Evolutionary conservation across 345 rosid species (phyloP).

Genomic region (Camelina hispida): DNA sequence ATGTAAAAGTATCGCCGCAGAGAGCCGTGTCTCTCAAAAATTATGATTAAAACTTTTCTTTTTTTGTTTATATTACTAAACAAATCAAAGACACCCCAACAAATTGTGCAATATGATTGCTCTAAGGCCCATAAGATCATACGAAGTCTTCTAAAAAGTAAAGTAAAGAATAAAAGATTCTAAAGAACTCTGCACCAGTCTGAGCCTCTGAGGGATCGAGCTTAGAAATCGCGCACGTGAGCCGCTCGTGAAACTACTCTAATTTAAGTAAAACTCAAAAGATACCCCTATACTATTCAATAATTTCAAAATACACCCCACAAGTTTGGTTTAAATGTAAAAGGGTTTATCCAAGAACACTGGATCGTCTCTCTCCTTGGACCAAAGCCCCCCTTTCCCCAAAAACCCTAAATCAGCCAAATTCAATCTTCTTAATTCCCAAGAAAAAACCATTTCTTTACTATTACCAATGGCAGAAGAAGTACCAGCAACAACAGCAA

Average conservation of each 20-base stretch:
- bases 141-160: too few species aligned
- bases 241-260: not conserved
- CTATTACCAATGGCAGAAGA: conserved; percentile 32
- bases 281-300: conserved; percentile 5
- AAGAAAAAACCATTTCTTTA: not conserved
- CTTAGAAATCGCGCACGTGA: not conserved
- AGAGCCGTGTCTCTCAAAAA: too few species aligned
- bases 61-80: too few species aligned
- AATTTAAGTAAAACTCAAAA: not conserved
- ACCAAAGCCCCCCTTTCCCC: not conserved
- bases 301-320: not conserved
- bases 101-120: too few species aligned
- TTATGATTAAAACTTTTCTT: too few species aligned
- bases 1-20: too few species aligned
- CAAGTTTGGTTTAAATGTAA: not conserved
- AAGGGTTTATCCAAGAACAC: not conserved
- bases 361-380: conserved; percentile 6
- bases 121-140: too few species aligned
- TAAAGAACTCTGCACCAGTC: not conserved
- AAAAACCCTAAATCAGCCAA: conserved; percentile 37
- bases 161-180: too few species aligned
- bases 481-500: conserved; percentile 30
- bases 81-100: too few species aligned
- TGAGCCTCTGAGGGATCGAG: not conserved
- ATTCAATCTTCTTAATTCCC: conserved; percentile 4